Percentiles rank a stretch among this genome's conserved stretches.
phyloP scores from a whole-genome alignment of 805 yeast genomes.

The Metschnikowia gruessii region DNA sequence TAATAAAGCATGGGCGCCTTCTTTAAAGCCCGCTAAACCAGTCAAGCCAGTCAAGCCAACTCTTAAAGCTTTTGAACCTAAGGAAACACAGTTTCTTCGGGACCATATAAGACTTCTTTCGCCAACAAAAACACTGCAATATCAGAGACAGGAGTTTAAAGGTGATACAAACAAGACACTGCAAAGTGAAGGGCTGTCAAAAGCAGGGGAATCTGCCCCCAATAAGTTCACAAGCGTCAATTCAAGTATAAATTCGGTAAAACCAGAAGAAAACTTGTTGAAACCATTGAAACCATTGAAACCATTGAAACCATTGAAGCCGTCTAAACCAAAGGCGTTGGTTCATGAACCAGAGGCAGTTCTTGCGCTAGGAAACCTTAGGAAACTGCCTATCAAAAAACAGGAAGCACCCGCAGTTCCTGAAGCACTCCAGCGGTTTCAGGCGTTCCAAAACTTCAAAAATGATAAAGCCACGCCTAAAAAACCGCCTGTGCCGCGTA shows the following conservation, averaged over 20 bases:
- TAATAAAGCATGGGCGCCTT: not conserved
- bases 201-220: not conserved
- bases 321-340: slow-evolving; percentile 1
- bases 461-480: not conserved
- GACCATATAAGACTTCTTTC: slow-evolving; percentile 11
- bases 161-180: not conserved
- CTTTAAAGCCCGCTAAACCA: slow-evolving; percentile 8
- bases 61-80: slow-evolving; percentile 3
- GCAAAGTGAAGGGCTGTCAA: not conserved
- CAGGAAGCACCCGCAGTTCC: slow-evolving; percentile 15
- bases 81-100: slow-evolving; percentile 11
- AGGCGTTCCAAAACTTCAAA: slow-evolving; percentile 16
- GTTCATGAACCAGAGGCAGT: slow-evolving; percentile 10
- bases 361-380: slow-evolving; percentile 10
- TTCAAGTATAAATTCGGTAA: too few species aligned
- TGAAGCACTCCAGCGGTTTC: slow-evolving; percentile 25
- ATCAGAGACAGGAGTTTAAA: not conserved
- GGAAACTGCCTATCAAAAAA: slow-evolving; percentile 9
- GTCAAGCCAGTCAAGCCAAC: slow-evolving; percentile 22
- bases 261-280: slow-evolving; percentile 3
- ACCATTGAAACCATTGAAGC: slow-evolving; percentile 16
- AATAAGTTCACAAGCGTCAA: too few species aligned
- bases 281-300: slow-evolving; percentile 20
- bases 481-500: too few species aligned
- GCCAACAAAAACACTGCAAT: slow-evolving; percentile 10